These are phyloP conservation scores for Yarrowia sp. DNA, from an alignment of 805 yeast species.

Conservation along the genomic window DNA sequence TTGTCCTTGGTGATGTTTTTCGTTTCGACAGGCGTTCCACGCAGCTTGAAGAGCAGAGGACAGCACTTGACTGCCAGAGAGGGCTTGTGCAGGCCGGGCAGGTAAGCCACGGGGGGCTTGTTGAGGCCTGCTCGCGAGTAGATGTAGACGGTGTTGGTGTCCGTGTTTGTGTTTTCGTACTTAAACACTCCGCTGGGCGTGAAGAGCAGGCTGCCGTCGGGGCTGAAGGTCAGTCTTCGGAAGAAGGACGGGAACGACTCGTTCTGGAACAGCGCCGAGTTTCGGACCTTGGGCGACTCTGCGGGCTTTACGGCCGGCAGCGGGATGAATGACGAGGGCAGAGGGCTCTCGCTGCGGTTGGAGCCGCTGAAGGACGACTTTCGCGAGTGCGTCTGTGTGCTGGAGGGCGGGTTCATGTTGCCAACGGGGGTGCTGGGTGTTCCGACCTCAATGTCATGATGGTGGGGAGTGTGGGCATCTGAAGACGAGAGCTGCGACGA, in stretches of 20 bases:
- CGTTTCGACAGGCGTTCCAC: constrained; percentile 25
- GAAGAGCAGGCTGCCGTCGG: constrained; percentile 79
- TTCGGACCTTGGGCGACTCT: constrained; percentile 39
- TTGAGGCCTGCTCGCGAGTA: constrained; percentile 69
- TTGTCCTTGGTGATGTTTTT: neutral
- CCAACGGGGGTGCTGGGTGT: constrained; percentile 19
- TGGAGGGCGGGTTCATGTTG: constrained; percentile 40
- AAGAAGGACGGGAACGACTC: constrained; percentile 90
- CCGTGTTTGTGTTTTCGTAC: constrained; percentile 33
- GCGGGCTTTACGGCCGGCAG: constrained; percentile 49
- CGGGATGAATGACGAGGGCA: constrained; percentile 39
- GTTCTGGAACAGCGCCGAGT: constrained; percentile 48
- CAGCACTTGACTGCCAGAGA: constrained; percentile 80
- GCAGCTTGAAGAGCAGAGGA: constrained; percentile 56
- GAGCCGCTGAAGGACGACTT: constrained; percentile 42
- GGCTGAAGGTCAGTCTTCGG: constrained; percentile 79
- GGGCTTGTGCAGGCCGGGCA: constrained; percentile 79
- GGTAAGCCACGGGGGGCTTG: constrained; percentile 68
- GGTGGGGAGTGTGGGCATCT: constrained; percentile 2
- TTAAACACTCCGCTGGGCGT: constrained; percentile 74
- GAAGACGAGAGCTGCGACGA: neutral
- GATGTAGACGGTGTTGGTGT: constrained; percentile 70
- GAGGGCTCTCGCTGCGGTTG: constrained; percentile 3
- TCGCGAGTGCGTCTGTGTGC: constrained; percentile 41
- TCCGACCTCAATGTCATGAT: constrained; percentile 3